These are phyloP conservation scores for Xylaria sp. DNA, from an alignment of 2,329 filamentous ascomycete genomes.

Conservation along the genomic window DNA sequence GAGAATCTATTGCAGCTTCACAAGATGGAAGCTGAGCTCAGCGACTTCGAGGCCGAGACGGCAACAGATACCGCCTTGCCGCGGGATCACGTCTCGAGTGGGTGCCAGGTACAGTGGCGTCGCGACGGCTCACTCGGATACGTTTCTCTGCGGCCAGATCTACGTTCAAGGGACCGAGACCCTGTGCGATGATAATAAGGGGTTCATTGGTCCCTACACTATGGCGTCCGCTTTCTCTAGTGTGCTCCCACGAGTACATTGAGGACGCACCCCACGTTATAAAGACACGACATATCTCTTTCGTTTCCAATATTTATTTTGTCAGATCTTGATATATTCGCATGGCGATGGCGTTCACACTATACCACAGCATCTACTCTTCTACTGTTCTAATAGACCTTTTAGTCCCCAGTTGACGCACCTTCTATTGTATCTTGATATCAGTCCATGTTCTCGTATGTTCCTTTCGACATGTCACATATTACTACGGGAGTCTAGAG, in stretches of 20 bases:
- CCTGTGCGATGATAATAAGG: slow-evolving; percentile 42
- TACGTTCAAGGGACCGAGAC: slow-evolving; percentile 45
- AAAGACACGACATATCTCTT: slow-evolving; percentile 20
- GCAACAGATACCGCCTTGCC: slow-evolving; percentile 22
- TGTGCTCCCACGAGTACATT: background rate
- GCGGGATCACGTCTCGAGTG: slow-evolving; percentile 39
- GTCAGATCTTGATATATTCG: slow-evolving; percentile 19
- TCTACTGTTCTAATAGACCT: slow-evolving; percentile 29
- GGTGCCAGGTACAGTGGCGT: slow-evolving; percentile 43
- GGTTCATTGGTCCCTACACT: slow-evolving; percentile 10
- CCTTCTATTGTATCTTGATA: slow-evolving; percentile 9
- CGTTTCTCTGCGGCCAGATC: slow-evolving; percentile 38
- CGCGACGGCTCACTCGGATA: slow-evolving; percentile 43
- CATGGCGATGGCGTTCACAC: slow-evolving; percentile 39
- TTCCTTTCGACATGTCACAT: background rate
- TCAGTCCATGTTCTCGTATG: background rate
- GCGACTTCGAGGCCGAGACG: slow-evolving; percentile 56
- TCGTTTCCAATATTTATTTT: slow-evolving; percentile 8
- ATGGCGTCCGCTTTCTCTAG: slow-evolving; percentile 14
- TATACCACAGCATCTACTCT: slow-evolving; percentile 37
- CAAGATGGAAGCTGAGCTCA: slow-evolving; percentile 70
- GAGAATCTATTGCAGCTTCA: slow-evolving; percentile 62
- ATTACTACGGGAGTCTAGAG: background rate
- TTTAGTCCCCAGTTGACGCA: background rate
- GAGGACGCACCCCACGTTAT: slow-evolving; percentile 25